Evolutionary conservation across 2,329 filamentous ascomycete genomes (phyloP), one percentile per base, ranked within the genome.

Genomic region (Ascochyta fabae): DNA sequence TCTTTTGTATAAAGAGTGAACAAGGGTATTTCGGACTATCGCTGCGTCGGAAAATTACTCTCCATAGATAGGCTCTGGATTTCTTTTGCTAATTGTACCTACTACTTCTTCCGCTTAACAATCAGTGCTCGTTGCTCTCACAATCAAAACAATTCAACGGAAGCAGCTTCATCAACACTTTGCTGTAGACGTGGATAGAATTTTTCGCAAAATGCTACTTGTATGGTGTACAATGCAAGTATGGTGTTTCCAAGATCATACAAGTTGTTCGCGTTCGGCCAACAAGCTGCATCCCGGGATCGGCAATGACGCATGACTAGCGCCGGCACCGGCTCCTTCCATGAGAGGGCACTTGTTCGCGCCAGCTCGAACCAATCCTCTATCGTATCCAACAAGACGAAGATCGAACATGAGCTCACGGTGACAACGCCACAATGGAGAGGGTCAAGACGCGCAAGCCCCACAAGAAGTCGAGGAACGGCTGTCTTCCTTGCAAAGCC

Each of bases 391-490:
- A 29, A 24, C 52, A 41, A 35, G 35, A 35, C 38, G 24, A 31
- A n/a, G 38, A 43, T 48, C 26, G n/a, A 45, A 43, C 35, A 46
- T 46, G 53, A 50, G 29, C 6, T 15, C 38, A 22, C 42, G 24
- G 53, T 51, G 38, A 48, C n/a, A 38, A 45, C 50, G 43, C 42
- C 56, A 61, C 16, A 19, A 70, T 70, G 67, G 63, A 68, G 10
- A 68, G 44, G 53, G 50, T 54, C 12, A 67, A 69, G 46, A 67
- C 66, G 8, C 61, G 69, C 26, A 71, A 70, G 51, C 53, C 69
- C 23, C 69, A 71, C 44, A 69, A 58, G 38, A 71, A 71, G 47
- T 70, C 68, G 12, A 56, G 69, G 19, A 70, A 68, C 47, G 69
- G 69, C 42, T 71, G 69, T 48, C 43, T 70, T 34, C 63, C 67